These are phyloP conservation scores for Komagataella ulmi DNA, from an alignment of 805 yeast species.

Conservation along the genomic window DNA sequence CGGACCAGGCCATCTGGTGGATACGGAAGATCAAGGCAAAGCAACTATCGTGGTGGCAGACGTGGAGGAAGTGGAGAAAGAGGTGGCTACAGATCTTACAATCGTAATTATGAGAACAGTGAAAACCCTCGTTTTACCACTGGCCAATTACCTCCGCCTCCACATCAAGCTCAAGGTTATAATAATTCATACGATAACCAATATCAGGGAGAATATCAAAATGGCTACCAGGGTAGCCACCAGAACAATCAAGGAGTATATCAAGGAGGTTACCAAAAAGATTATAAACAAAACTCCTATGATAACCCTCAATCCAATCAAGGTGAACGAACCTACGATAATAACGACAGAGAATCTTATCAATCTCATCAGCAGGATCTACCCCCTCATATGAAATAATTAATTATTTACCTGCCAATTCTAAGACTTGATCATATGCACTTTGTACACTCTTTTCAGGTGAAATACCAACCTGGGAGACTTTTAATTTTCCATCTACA, in stretches of 20 bases:
- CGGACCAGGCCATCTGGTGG: conserved; percentile 8
- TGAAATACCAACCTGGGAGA: conserved; percentile 38
- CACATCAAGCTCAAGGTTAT: conserved; percentile 1
- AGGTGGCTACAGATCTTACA: conserved; percentile 33
- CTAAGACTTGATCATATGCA: conserved; percentile 45
- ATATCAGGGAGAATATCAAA: not conserved
- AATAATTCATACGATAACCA: conserved; percentile 1
- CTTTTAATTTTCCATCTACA: conserved; percentile 55
- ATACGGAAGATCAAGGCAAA: conserved; percentile 6
- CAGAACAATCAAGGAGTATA: not conserved
- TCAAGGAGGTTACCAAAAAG: not conserved
- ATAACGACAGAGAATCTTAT: not conserved
- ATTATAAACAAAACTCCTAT: conserved; percentile 1
- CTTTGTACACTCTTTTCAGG: conserved; percentile 46
- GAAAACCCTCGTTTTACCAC: conserved; percentile 2
- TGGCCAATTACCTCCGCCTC: conserved; percentile 4
- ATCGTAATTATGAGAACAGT: conserved; percentile 5
- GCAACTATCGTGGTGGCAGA: not conserved
- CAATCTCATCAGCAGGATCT: conserved; percentile 1
- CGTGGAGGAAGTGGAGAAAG: conserved; percentile 25
- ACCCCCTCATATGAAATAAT: not conserved
- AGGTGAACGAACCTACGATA: not conserved
- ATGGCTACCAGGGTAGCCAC: not conserved
- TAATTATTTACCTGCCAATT: conserved; percentile 11
- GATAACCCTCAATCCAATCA: not conserved